Conservation (phyloP, 345 rosid species). For the Linum tenue region DNA sequence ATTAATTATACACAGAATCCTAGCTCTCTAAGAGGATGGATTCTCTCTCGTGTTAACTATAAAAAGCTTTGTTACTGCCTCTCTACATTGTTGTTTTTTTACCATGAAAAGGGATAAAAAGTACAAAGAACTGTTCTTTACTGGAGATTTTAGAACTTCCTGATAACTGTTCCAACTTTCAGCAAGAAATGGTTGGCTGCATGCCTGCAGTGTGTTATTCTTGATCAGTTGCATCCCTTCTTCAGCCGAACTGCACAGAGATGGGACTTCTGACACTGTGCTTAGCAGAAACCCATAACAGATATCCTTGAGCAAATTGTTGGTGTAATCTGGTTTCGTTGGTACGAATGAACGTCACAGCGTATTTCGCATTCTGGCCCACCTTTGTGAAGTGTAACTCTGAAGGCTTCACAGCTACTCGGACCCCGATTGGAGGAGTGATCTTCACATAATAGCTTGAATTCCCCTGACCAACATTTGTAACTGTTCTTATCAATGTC, state of each 20-base stretch:
- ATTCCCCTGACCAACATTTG: neutral
- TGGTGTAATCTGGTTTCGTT: constrained; percentile 1
- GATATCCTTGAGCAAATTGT: constrained; percentile 26
- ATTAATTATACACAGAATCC: neutral
- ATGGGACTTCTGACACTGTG: constrained; percentile 36
- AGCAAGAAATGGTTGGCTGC: neutral
- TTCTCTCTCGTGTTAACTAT: neutral
- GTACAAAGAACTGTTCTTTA: neutral
- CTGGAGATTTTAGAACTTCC: neutral
- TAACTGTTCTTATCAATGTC: neutral
- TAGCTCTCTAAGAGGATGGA: neutral
- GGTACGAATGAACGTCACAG: neutral
- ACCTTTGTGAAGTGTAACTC: neutral
- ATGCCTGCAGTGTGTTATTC: neutral
- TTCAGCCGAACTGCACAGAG: constrained; percentile 16
- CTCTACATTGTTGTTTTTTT: neutral
- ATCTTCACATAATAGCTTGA: neutral
- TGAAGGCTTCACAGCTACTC: neutral
- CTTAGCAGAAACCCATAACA: constrained; percentile 31
- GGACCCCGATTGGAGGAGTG: neutral
- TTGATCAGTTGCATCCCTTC: constrained; percentile 1
- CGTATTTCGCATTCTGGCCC: neutral
- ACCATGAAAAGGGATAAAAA: neutral
- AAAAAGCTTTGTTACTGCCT: neutral
- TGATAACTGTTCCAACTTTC: neutral